Evolutionary conservation across 345 rosid species (phyloP), one percentile per base, ranked within the genome.

Genomic region (Gossypium thurberi): DNA sequence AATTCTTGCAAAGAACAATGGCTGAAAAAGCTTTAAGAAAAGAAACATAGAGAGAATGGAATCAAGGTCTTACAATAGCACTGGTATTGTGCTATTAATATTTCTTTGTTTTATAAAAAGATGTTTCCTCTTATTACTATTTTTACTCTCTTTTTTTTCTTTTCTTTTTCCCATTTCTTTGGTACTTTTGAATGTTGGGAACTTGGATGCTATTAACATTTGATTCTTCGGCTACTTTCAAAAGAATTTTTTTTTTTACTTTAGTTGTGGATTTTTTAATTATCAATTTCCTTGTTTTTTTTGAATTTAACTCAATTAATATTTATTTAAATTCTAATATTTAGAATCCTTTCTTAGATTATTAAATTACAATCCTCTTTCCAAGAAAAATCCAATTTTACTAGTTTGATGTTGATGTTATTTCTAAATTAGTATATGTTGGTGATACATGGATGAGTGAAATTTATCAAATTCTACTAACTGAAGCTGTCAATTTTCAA

Each of bases 31-130:
- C 9, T 53, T 6, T 7, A 53, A 18, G 21, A 8, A 53, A 2
- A n/a, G 9, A 50, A 33, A 28, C 46, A 14, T 26, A 66, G 60
- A 58, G 73, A 74, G 69, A 51, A 33, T 44, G 64, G 59, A 63
- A 56, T 86, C 85, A 81, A 79, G 70, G 81, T 86, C 90, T 86
- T 85, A 86, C 90, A 88, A 46, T 17, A 20, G 61, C 77, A 69
- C 79, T 5, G 80, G 76, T 81, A 87, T 82, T 86, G 89, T 84
- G 88, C 75, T 81, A 33, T 33, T 33, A 33, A 33, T 33, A 33
- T 33, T 33, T 33, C 40, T 33, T 33, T 33, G 40, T 33, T 33
- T 33, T 33, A 33, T 72, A 57, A 78, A 78, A 84, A 81, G 84
- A 80, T 81, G 85, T 81, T 89, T 83, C 90, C 84, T 84, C 89